These are phyloP conservation scores for Umbilicaria muhlenbergii DNA, from an alignment of 495 filamentous ascomycete species.

Conservation along the genomic window DNA sequence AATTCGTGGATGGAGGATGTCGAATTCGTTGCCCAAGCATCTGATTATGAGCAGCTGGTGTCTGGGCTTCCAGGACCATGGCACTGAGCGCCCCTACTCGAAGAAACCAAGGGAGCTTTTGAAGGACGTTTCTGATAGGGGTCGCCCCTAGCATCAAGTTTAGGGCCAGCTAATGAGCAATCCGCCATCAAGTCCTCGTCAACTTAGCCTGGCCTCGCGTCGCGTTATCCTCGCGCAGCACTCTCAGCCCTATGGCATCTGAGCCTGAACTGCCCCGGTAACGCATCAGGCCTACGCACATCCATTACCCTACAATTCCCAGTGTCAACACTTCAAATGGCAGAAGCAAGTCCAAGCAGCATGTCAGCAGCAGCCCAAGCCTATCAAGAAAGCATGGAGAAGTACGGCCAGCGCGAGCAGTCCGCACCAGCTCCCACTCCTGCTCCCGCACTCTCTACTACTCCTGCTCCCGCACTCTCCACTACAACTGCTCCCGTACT, in stretches of 20 bases:
- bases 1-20: conserved; percentile 25
- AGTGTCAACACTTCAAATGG: neutral
- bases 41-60: conserved; percentile 12
- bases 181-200: neutral
- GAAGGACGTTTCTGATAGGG: neutral
- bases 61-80: conserved; percentile 14
- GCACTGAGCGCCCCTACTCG: neutral
- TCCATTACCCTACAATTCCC: too few species aligned
- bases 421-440: too few species aligned
- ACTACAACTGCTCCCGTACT: too few species aligned
- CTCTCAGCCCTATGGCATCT: too few species aligned
- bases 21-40: conserved; percentile 21
- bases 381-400: conserved; percentile 5
- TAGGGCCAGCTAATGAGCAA: neutral
- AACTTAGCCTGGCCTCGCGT: conserved; percentile 2
- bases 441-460: too few species aligned
- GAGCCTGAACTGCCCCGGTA: too few species aligned
- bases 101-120: neutral
- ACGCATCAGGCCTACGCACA: too few species aligned
- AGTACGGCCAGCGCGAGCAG: conserved; percentile 1
- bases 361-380: conserved; percentile 3
- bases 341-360: conserved; percentile 3
- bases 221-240: neutral
- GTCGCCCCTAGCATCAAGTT: neutral
- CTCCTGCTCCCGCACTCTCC: too few species aligned